Base-by-base conservation (phyloP, 768 basidiomycete genomes). In the Tricholoma terreum region DNA sequence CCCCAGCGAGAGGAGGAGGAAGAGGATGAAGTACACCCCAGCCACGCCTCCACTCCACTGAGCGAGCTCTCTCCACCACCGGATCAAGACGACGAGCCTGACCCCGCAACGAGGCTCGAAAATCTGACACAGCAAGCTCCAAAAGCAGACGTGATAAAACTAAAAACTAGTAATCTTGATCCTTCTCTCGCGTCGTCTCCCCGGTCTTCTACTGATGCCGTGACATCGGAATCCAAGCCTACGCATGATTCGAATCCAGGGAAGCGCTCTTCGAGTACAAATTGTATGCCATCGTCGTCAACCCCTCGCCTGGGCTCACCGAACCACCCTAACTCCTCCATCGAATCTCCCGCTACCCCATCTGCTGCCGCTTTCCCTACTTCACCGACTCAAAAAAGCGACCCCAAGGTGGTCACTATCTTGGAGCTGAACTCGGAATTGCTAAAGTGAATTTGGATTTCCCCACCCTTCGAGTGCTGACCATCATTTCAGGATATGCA, bases 1-100 rank as follows among this genome's bases (percentile, higher is more conserved):
- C 50, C 40, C 14, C 65, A 63, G 6, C 70, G 74, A 52, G 57
- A 60, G 33, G 65, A 64, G 8, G 72, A 74, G 27, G 58, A 66
- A 12, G 65, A 61, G 12, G 60, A 59, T 21, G 53, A 50, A 10
- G 21, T 56, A 43, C 62, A 65, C 51, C 65, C 61, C 50, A 70
- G 67, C 12, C 63, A 71, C 54, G 65, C 69, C 12, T 86, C 86
- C 19, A 89, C 89, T 0, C 89, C 89, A 3, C 82, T 92, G 66
- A 90, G 86, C 61, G 89, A 90, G 60, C 82, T 90, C 22, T 89
- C 89, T 7, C 84, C 87, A 1, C 79, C 85, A 0, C 83, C 85
- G 38, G 83, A 84, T 63, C 74, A 76, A 21, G 83, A 84, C 48
- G 83, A 83, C 24, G 71, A 75, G 14, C 75, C 77, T 3, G 71